These are phyloP conservation scores for Artemisia argyi DNA, from an alignment of 129 eudicot species.

Conservation along the genomic window DNA sequence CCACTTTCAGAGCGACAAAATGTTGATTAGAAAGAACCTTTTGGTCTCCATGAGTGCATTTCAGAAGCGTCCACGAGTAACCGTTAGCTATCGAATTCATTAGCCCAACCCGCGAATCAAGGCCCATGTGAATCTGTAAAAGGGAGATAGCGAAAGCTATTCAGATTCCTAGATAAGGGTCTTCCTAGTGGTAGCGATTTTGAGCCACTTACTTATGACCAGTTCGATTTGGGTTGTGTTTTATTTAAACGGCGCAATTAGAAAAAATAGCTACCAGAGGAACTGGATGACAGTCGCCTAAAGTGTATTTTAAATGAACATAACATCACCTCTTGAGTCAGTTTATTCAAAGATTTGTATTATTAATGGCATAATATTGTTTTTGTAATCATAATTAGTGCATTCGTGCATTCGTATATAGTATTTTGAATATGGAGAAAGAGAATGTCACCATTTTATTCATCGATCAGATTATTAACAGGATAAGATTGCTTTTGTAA, in stretches of 20 bases:
- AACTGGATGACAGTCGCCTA: not conserved
- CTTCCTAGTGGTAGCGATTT: not conserved
- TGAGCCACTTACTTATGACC: not conserved
- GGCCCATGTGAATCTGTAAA: conserved; percentile 72
- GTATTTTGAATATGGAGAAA: too few species aligned
- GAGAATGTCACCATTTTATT: too few species aligned
- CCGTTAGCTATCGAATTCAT: conserved; percentile 58
- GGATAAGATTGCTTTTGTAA: too few species aligned
- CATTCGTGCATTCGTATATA: too few species aligned
- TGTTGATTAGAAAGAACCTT: conserved; percentile 58
- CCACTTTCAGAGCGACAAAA: conserved; percentile 75
- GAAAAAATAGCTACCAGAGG: not conserved
- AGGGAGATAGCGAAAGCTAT: not conserved
- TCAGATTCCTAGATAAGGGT: not conserved
- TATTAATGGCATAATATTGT: not conserved
- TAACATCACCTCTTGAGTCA: not conserved
- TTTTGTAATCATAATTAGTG: not conserved
- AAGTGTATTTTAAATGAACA: not conserved
- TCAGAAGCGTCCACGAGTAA: conserved; percentile 75
- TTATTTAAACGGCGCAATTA: not conserved
- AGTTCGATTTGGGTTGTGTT: conserved; percentile 1
- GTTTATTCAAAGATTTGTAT: not conserved
- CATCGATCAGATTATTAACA: too few species aligned
- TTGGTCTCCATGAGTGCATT: conserved; percentile 83
- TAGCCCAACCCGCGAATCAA: conserved; percentile 66